A percentile compares a stretch with the other conserved stretches of the same genome.
These are phyloP conservation scores for Colletotrichum musicola DNA, from an alignment of 2,329 filamentous ascomycete genomes.

Conservation along the genomic window DNA sequence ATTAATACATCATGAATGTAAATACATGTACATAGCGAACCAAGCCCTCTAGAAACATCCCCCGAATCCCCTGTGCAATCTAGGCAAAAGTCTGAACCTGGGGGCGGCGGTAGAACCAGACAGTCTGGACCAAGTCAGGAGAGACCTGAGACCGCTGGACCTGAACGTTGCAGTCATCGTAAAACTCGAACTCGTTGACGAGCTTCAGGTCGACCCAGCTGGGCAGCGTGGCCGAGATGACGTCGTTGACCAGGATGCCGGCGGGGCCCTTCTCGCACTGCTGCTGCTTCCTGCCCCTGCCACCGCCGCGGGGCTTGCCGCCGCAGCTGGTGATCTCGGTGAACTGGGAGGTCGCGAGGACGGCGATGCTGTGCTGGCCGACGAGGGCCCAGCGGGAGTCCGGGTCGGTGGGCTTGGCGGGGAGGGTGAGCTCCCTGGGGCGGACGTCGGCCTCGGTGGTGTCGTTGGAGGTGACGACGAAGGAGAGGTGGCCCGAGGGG, in stretches of 20 bases:
- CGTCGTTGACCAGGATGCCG: conserved; percentile 12
- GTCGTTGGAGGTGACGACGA: conserved; percentile 30
- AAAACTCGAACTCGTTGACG: conserved; percentile 27
- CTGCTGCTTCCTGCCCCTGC: neutral
- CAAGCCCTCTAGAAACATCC: too few species aligned
- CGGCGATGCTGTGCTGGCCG: conserved; percentile 24
- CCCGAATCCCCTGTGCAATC: neutral
- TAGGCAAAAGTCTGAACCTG: conserved; percentile 1
- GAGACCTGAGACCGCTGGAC: conserved; percentile 17
- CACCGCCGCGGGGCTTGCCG: neutral
- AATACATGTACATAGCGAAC: too few species aligned
- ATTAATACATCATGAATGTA: too few species aligned
- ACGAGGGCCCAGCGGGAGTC: conserved; percentile 20
- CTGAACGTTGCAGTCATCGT: conserved; percentile 17
- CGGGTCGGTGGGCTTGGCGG: conserved; percentile 9
- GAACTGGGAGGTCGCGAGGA: conserved; percentile 8
- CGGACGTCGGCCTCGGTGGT: conserved; percentile 26
- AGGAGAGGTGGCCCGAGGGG: conserved; percentile 14
- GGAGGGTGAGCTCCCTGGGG: conserved; percentile 13
- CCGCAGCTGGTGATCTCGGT: conserved; percentile 6
- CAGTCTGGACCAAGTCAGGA: conserved; percentile 1
- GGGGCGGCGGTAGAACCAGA: conserved; percentile 23
- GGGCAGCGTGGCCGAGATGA: conserved; percentile 23
- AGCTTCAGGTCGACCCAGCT: conserved; percentile 21
- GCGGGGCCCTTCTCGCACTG: conserved; percentile 14